Base-by-base conservation (phyloP, 768 basidiomycete genomes). In the Serendipita indica region DNA sequence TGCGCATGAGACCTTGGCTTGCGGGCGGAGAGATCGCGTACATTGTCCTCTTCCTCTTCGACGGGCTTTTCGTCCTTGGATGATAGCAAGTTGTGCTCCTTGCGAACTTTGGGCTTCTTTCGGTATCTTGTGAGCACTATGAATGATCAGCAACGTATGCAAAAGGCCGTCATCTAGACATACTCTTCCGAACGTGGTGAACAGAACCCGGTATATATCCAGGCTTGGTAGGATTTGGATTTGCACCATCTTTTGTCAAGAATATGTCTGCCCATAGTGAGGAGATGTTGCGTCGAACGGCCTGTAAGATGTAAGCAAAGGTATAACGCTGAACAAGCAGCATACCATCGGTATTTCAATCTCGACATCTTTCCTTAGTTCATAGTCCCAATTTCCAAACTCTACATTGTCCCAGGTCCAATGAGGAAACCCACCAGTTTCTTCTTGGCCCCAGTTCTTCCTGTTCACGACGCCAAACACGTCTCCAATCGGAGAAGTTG, bases 81-180 rank as follows among this genome's bases (percentile, higher is more conserved):
- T 10, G 69, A 64, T 18, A 97, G 72, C 12, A 99, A 79, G 59
- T 82, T 91, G 72, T 92, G 89, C 69, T 83, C 83, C 65, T 88
- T 91, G 32, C 91, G 78, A 6, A 78, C 69, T 68, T 86, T 91
- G 20, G 72, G 64, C 64, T 80, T 84, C 3, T 84, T 78, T 32
- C 86, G 64, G 69, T 91, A 93, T n/a, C 87, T 82, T 1, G 89
- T 94, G 62, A 99, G 72, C 28, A 85, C 93, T 96, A n/a, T n/a
- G 59, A 4, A 20, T 43, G 10, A 45, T 62, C 52, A 49, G 33
- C 22, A 6, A 34, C 27, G 18, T 13, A 30, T 34, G 39, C 27
- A 59, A 5, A 33, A 61, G 33, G 18, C 6, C 37, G 33, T 52
- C 33, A 13, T 25, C 43, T 22, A 25, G 34, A 73, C 83, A 33